A percentile compares a stretch with the other conserved stretches of the same genome.
Evolutionary conservation across 805 yeast genomes (phyloP).

Genomic region (Blastobotrys americana): DNA sequence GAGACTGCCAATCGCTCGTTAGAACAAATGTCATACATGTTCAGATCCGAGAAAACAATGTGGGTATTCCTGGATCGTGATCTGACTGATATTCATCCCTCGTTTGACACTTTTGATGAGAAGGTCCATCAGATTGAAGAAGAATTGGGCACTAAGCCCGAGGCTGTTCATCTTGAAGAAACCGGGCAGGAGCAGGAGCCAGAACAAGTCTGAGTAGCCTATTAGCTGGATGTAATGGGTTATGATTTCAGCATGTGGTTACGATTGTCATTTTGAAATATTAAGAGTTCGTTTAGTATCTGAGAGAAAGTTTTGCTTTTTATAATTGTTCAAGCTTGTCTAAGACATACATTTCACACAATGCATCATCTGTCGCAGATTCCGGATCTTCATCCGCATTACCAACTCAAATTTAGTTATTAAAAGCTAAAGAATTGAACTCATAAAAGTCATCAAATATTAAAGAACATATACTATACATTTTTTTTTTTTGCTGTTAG

Average conservation of each 20-base stretch:
- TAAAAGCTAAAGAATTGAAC: no score
- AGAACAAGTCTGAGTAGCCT: not conserved
- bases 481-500: no score
- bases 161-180: not conserved
- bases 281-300: not conserved
- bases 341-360: no score
- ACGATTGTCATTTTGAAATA: not conserved
- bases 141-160: not conserved
- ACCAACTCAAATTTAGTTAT: no score
- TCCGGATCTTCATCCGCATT: no score
- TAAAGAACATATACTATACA: no score
- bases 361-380: no score
- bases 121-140: not conserved
- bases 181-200: no score
- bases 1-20: slow-evolving; percentile 76
- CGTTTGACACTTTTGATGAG: slow-evolving; percentile 1
- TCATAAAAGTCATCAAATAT: no score
- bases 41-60: slow-evolving; percentile 30
- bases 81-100: slow-evolving; percentile 7
- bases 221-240: not conserved
- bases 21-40: slow-evolving; percentile 73
- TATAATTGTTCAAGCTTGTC: no score
- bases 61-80: slow-evolving; percentile 15
- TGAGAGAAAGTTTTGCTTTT: no score
- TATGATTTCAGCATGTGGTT: not conserved